phyloP scores from a whole-genome alignment of 192 early-diverging fungal species.

The Podila clonocystis region DNA sequence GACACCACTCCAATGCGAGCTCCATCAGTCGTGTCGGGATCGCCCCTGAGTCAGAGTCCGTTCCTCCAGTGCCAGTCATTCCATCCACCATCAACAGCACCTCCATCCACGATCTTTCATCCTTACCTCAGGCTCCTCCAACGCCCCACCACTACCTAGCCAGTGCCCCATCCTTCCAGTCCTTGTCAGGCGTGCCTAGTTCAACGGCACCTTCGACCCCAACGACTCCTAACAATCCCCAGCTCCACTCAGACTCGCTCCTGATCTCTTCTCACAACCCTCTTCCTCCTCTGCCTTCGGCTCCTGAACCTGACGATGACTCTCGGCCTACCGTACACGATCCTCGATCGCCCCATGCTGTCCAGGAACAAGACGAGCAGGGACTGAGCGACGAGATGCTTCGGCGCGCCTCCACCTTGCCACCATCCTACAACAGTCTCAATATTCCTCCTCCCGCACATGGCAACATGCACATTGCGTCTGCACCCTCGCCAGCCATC shows the following conservation, averaged over 20 bases:
- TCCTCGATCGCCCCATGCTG: constrained; percentile 25
- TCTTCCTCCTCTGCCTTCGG: background rate
- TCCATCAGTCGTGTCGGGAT: constrained; percentile 12
- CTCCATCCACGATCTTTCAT: constrained; percentile 16
- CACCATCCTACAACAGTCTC: constrained; percentile 47
- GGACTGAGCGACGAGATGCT: background rate
- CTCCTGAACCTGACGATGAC: background rate
- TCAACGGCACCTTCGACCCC: background rate
- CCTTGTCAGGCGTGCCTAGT: background rate
- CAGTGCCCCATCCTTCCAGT: background rate
- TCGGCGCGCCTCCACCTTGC: constrained; percentile 18
- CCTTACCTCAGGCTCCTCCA: constrained; percentile 18
- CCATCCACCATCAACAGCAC: constrained; percentile 9
- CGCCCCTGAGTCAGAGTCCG: background rate
- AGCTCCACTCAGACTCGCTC: constrained; percentile 18
- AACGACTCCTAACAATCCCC: constrained; percentile 11
- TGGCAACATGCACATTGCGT: constrained; percentile 18
- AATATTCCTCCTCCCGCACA: constrained; percentile 22
- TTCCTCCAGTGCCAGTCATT: constrained; percentile 9
- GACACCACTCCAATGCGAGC: constrained; percentile 33
- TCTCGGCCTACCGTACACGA: constrained; percentile 24
- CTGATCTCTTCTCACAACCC: constrained; percentile 7
- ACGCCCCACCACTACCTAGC: background rate
- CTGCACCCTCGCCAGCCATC: constrained; percentile 26
- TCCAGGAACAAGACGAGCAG: constrained; percentile 1